Conservation (phyloP, 768 basidiomycete genomes). For the Dioszegia crocea region DNA sequence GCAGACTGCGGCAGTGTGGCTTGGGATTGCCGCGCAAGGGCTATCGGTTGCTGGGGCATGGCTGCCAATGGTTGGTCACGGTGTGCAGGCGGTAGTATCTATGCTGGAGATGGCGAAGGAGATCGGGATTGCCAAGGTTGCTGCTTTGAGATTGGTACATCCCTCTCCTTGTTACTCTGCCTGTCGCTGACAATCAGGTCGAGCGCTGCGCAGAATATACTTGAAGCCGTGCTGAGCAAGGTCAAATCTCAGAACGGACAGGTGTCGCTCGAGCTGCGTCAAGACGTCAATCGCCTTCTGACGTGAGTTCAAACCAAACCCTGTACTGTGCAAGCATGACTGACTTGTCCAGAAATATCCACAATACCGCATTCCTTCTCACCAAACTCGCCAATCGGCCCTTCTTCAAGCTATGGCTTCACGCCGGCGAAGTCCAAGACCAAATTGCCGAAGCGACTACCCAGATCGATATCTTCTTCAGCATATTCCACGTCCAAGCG, state of each 20-base stretch:
- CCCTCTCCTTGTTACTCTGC: neutral
- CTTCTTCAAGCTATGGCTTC: constrained; percentile 73
- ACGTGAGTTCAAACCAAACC: constrained; percentile 7
- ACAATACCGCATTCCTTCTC: constrained; percentile 53
- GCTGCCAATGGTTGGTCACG: constrained; percentile 34
- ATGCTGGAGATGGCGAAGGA: constrained; percentile 28
- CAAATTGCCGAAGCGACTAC: constrained; percentile 58
- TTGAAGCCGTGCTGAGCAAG: constrained; percentile 26
- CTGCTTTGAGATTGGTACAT: constrained; percentile 28
- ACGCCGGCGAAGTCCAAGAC: constrained; percentile 63
- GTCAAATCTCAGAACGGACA: constrained; percentile 24
- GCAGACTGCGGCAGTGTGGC: constrained; percentile 10
- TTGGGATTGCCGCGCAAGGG: constrained; percentile 11
- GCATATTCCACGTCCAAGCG: constrained; percentile 54
- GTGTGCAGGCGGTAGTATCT: constrained; percentile 15
- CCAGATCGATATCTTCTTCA: constrained; percentile 57
- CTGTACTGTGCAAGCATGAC: neutral
- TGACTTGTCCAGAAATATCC: constrained; percentile 19
- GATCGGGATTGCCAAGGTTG: constrained; percentile 25
- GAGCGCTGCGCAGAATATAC: constrained; percentile 32
- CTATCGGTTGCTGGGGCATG: constrained; percentile 18
- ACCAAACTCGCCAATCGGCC: constrained; percentile 62
- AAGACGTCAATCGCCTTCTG: constrained; percentile 22
- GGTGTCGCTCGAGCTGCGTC: constrained; percentile 20
- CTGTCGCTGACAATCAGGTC: constrained; percentile 9